Percentiles rank a stretch among this genome's conserved stretches.
These are phyloP conservation scores for Trifolium repens DNA, from an alignment of 306 rosid genomes.

Conservation along the genomic window DNA sequence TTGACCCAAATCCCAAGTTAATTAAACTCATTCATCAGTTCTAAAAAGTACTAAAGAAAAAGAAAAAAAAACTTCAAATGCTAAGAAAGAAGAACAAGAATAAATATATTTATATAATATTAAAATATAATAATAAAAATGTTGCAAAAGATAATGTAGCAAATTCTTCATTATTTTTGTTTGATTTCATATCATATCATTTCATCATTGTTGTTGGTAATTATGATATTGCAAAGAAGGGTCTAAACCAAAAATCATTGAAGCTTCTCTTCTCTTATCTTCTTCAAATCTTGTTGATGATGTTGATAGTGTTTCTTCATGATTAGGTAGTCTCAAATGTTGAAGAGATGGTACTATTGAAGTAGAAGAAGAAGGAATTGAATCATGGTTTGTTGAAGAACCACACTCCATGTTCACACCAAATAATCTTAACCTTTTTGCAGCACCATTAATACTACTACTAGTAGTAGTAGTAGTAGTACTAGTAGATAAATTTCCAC, in stretches of 20 bases:
- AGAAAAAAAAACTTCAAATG: constrained; percentile 20
- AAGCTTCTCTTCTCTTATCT: constrained; percentile 55
- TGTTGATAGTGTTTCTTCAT: constrained; percentile 45
- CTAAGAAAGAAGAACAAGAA: constrained; percentile 30
- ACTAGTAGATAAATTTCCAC: neutral
- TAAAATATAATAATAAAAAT: constrained; percentile 30
- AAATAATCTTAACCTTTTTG: constrained; percentile 67
- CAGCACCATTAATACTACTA: constrained; percentile 23
- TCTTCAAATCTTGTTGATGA: constrained; percentile 52
- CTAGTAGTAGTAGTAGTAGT: neutral
- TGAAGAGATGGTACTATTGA: constrained; percentile 40
- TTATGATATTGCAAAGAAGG: constrained; percentile 55
- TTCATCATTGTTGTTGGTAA: constrained; percentile 38
- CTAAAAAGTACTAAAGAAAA: constrained; percentile 19
- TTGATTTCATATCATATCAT: constrained; percentile 30
- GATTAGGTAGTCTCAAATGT: constrained; percentile 47
- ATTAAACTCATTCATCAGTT: constrained; percentile 41
- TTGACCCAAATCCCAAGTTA: constrained; percentile 42
- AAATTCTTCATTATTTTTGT: constrained; percentile 45
- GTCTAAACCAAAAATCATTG: constrained; percentile 63
- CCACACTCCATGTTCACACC: constrained; percentile 89
- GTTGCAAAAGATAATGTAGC: constrained; percentile 36
- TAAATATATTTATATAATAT: neutral
- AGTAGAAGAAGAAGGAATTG: constrained; percentile 44
- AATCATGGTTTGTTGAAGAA: constrained; percentile 51